These are phyloP conservation scores for Circinella minor DNA, from an alignment of 371 early-diverging fungal species.

Conservation along the genomic window DNA sequence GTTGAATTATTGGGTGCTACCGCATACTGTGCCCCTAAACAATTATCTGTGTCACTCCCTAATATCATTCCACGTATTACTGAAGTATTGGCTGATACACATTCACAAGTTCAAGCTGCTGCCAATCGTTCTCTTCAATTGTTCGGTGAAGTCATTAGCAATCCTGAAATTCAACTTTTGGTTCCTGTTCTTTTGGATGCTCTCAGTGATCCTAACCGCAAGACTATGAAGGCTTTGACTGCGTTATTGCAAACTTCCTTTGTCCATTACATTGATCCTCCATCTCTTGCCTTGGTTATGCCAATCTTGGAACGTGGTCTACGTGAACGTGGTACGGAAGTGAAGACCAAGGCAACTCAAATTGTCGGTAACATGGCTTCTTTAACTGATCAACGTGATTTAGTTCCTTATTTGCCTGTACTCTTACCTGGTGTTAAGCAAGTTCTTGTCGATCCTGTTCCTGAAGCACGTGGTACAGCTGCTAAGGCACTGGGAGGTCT, in stretches of 20 bases:
- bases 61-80: conserved; percentile 91
- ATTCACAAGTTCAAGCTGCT: conserved; percentile 89
- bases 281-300: conserved; percentile 93
- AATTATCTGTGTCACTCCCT: conserved; percentile 89
- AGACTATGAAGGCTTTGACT: conserved; percentile 84
- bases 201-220: conserved; percentile 86
- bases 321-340: conserved; percentile 85
- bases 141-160: conserved; percentile 95
- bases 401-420: conserved; percentile 83
- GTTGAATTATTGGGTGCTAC: conserved; percentile 95
- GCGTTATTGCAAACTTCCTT: conserved; percentile 91
- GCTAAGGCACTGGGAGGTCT: conserved; percentile 94
- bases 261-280: conserved; percentile 97
- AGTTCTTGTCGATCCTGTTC: conserved; percentile 94
- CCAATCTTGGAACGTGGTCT: conserved; percentile 95
- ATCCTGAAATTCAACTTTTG: conserved; percentile 94
- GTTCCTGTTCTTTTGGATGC: conserved; percentile 89
- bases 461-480: conserved; percentile 92
- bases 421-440: conserved; percentile 89
- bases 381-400: conserved; percentile 88
- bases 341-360: conserved; percentile 94
- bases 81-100: conserved; percentile 92
- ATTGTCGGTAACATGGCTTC: conserved; percentile 97
- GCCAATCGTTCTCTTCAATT: conserved; percentile 85
- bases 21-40: conserved; percentile 97